Conservation (phyloP, 495 filamentous ascomycete genomes). For the Aspergillus sclerotioniger region DNA sequence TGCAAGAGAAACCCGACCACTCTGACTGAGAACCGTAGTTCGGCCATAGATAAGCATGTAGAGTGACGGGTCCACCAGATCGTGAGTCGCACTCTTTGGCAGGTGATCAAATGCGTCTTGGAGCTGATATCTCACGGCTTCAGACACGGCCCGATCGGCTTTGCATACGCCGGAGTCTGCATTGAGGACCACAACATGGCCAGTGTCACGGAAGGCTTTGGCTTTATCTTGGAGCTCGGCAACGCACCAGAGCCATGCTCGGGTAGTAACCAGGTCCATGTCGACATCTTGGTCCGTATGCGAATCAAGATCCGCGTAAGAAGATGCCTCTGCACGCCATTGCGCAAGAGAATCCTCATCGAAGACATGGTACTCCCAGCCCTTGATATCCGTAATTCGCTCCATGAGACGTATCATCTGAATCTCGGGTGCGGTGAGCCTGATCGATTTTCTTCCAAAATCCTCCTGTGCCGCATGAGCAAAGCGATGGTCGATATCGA, state of each 20-base stretch:
- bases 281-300: background rate
- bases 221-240: background rate
- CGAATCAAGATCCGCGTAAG: background rate
- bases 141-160: background rate
- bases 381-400: background rate
- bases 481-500: background rate
- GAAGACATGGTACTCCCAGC: background rate
- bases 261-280: background rate
- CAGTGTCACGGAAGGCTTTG: background rate
- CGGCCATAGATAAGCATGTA: constrained; percentile 2
- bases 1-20: background rate
- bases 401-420: constrained; percentile 3
- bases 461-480: background rate
- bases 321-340: constrained; percentile 1
- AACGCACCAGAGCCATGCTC: background rate
- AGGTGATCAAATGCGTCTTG: background rate
- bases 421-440: background rate
- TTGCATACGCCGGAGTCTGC: background rate
- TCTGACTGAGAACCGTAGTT: background rate
- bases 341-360: background rate
- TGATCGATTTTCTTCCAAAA: background rate
- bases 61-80: background rate
- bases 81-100: background rate
- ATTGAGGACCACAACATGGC: background rate
- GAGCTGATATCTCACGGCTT: background rate